These are phyloP conservation scores for Dunaliella primolecta DNA, from an alignment of 139 green algal species.

Conservation along the genomic window DNA sequence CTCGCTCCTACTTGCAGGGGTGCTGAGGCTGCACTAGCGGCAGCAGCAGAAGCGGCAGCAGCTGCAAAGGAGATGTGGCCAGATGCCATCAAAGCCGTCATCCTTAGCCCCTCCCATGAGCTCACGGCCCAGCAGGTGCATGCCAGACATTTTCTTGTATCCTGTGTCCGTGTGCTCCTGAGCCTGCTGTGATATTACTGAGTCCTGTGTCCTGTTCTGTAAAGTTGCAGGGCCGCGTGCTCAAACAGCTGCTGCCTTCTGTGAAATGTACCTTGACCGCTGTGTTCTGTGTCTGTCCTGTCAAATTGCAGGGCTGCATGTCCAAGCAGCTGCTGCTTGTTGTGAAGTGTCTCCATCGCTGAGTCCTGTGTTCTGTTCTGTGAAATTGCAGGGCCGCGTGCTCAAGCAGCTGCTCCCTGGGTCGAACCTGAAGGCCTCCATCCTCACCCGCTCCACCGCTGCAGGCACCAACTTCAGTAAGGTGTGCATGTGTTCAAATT, in stretches of 20 bases:
- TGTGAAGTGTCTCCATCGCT: no score
- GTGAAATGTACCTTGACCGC: no score
- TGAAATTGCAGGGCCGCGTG: constrained; percentile 49
- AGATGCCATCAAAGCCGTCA: constrained; percentile 46
- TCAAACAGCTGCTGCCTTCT: constrained; percentile 74
- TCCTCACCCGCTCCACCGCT: constrained; percentile 76
- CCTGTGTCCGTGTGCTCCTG: no score
- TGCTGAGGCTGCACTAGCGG: background rate
- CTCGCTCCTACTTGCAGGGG: background rate
- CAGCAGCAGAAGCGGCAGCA: background rate
- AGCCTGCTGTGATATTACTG: no score
- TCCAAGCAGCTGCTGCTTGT: no score
- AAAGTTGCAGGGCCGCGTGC: constrained; percentile 50
- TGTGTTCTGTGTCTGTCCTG: no score
- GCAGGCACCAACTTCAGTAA: constrained; percentile 66
- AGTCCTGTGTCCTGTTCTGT: no score
- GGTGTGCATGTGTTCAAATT: constrained; percentile 18
- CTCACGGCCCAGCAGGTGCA: constrained; percentile 67
- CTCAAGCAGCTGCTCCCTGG: constrained; percentile 74
- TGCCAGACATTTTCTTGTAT: background rate
- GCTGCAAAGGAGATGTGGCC: constrained; percentile 20
- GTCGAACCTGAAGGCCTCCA: constrained; percentile 47
- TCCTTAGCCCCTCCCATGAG: constrained; percentile 85
- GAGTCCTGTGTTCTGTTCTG: no score
- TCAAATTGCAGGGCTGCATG: no score